Percentiles rank a stretch among this genome's conserved stretches.
Conservation (phyloP, 495 filamentous ascomycete genomes). For the Beverwykella pulmonaria region DNA sequence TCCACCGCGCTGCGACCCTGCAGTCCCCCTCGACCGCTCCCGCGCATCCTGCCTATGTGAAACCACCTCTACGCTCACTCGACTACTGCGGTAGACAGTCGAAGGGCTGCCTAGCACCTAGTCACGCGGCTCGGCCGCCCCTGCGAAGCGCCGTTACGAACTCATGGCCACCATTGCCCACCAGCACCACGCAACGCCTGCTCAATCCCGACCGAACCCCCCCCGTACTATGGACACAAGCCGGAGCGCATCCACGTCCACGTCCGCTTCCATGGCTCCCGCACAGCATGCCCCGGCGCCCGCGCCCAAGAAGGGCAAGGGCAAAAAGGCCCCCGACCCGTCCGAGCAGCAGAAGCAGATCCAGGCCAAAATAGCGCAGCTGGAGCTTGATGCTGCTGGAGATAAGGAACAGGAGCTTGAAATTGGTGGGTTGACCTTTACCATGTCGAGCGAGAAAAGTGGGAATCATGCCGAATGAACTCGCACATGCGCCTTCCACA, state of each 20-base stretch:
- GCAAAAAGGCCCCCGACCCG: conserved; percentile 62
- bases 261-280: conserved; percentile 38
- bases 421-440: conserved; percentile 73
- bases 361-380: conserved; percentile 89
- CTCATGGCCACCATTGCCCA: conserved; percentile 38
- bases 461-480: background rate
- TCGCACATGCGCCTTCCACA: background rate
- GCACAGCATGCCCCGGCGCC: conserved; percentile 45
- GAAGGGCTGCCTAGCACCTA: conserved; percentile 5
- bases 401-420: conserved; percentile 95
- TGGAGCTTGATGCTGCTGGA: conserved; percentile 87
- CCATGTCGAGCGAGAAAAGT: background rate
- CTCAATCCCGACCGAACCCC: conserved; percentile 24
- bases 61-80: background rate
- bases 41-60: conserved; percentile 10
- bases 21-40: background rate
- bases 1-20: background rate
- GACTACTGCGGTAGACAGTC: background rate
- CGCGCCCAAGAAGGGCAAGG: conserved; percentile 57
- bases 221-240: conserved; percentile 33
- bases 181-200: conserved; percentile 28
- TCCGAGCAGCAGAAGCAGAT: conserved; percentile 87
- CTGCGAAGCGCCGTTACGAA: conserved; percentile 4
- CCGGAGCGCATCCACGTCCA: conserved; percentile 37
- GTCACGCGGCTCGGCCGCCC: conserved; percentile 19